Conservation (phyloP, 176 grass and related monocot species). For the Luzula sylvatica region DNA sequence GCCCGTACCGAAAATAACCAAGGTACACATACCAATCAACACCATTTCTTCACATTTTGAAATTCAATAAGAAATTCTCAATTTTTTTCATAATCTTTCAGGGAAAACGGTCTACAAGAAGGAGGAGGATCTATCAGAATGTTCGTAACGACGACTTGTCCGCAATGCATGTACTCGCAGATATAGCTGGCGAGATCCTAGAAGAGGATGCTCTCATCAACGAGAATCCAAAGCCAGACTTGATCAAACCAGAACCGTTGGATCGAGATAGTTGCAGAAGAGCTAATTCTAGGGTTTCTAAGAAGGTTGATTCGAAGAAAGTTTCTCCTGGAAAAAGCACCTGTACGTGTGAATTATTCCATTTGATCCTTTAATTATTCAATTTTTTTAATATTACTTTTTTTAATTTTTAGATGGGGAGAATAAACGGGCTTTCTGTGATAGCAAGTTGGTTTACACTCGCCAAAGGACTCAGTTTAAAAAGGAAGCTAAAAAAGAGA, state of each 20-base stretch:
- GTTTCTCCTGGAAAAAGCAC: constrained; percentile 41
- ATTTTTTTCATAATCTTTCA: constrained; percentile 28
- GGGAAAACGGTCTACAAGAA: constrained; percentile 73
- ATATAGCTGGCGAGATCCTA: constrained; percentile 75
- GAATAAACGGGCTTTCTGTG: constrained; percentile 42
- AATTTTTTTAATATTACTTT: neutral
- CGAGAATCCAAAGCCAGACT: constrained; percentile 27
- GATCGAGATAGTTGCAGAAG: constrained; percentile 75
- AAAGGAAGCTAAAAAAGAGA: constrained; percentile 42
- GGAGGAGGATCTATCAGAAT: constrained; percentile 57
- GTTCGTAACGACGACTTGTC: constrained; percentile 28
- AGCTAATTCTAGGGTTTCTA: constrained; percentile 41
- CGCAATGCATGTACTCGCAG: constrained; percentile 82
- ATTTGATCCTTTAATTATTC: neutral
- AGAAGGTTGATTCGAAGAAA: constrained; percentile 58
- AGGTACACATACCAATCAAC: constrained; percentile 47
- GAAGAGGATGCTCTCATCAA: constrained; percentile 14
- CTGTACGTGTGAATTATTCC: constrained; percentile 28
- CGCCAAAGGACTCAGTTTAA: constrained; percentile 87
- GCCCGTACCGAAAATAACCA: constrained; percentile 65
- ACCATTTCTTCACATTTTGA: neutral
- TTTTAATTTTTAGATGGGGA: constrained; percentile 55
- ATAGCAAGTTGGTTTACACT: constrained; percentile 72
- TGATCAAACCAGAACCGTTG: constrained; percentile 41
- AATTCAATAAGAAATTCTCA: neutral